Evolutionary conservation across 768 basidiomycete genomes (phyloP), one percentile per base, ranked within the genome.

Genomic region (Russula olivacea): DNA sequence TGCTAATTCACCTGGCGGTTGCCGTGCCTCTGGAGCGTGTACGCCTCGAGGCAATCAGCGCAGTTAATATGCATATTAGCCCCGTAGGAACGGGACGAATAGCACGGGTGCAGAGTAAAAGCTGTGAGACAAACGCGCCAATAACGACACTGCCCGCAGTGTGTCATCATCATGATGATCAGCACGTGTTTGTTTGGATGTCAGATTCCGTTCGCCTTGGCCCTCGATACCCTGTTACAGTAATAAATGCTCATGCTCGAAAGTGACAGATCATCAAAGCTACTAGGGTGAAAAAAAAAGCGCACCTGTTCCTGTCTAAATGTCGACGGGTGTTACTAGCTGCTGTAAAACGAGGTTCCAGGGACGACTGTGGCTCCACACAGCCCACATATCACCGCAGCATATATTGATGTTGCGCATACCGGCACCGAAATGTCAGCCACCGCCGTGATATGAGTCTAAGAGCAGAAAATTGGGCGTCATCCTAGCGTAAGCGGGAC

Each of bases 11-110:
- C 63, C 59, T 56, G 58, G 63, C 43, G 38, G 48, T 56, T 43
- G 48, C 63, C 54, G 63, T 49, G 58, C 63, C 54, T 54, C 40
- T 43, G 48, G 36, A 64, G 60, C 63, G 54, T 64, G 63, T 64
- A 64, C 54, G 41, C 63, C 63, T 59, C 58, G 49, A 64, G 63
- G 63, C 54, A 56, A 47, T 55, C 63, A 64, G 63, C 63, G 63
- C 58, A 64, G 63, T 45, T 51, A 4, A 21, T 21, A 54, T 23
- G 51, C 3, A 9, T 17, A 49, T 17, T 47, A 48, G 55, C 30
- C 23, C 28, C 51, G 15, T 25, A 19, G n/a, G 36, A 19, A 62
- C 56, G 56, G 56, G 36, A 47, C n/a, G 43, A 25, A 52, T 23
- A 25, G 48, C 25, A 53, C 21, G 56, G 56, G 8, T 48, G 23